phyloP scores from a whole-genome alignment of 1,284 basidiomycete species.

The Pholiota adiposa region DNA sequence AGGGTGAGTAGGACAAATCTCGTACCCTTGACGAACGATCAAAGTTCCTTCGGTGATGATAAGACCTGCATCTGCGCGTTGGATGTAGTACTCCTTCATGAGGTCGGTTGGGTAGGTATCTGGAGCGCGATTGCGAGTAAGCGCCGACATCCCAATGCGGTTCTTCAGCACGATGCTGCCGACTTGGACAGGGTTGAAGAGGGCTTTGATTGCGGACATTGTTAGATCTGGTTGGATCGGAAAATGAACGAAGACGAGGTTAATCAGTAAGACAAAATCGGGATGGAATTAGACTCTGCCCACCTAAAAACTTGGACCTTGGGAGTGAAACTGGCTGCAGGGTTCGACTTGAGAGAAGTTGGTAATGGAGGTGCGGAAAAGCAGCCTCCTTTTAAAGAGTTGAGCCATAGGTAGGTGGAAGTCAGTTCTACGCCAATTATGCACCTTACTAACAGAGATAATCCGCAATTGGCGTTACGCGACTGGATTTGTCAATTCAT shows the following conservation, averaged over 20 bases:
- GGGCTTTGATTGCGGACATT: constrained; percentile 16
- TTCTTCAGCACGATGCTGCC: constrained; percentile 37
- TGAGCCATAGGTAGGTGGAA: background rate
- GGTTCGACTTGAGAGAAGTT: background rate
- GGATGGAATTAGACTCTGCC: too few relatives aligned
- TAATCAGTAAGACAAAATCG: too few relatives aligned
- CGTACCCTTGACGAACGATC: constrained; percentile 45
- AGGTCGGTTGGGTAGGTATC: constrained; percentile 39
- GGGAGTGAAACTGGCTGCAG: background rate
- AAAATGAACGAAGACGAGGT: too few relatives aligned
- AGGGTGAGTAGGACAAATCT: constrained; percentile 13
- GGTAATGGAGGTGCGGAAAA: background rate
- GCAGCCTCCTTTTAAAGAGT: background rate
- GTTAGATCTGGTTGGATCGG: background rate
- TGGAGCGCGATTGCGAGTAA: constrained; percentile 38
- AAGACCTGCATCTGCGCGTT: constrained; percentile 47
- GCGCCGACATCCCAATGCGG: constrained; percentile 38
- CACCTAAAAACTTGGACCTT: too few relatives aligned
- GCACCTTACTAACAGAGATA: background rate
- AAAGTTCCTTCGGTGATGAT: constrained; percentile 50
- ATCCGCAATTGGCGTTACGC: background rate
- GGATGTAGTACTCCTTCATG: constrained; percentile 49
- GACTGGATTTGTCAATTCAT: background rate
- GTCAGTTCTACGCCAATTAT: background rate
- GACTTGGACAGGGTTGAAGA: constrained; percentile 39